Percentiles rank a stretch among this genome's conserved stretches.
These are phyloP conservation scores for Phaeotremella fagi DNA, from an alignment of 768 basidiomycete genomes.

Conservation along the genomic window DNA sequence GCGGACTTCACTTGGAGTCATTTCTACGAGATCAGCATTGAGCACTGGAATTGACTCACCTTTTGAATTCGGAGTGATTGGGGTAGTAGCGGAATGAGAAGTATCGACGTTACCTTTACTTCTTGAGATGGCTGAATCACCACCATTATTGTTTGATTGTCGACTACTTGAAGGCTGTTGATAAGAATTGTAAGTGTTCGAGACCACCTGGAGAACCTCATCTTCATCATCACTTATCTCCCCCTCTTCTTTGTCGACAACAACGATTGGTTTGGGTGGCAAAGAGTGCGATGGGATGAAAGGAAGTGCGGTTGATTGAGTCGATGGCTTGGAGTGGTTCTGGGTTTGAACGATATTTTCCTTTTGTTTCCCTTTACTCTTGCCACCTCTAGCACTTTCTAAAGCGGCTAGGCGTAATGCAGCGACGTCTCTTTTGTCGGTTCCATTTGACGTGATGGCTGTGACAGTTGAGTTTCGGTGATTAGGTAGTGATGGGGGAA, in stretches of 20 bases:
- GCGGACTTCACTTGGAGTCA: conserved; percentile 22
- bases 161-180: background rate
- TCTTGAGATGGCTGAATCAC: too few species aligned
- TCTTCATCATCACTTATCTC: conserved; percentile 37
- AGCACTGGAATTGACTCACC: conserved; percentile 3
- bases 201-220: background rate
- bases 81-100: background rate
- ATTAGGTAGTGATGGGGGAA: background rate
- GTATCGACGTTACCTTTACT: background rate
- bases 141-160: background rate
- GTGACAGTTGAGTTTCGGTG: background rate
- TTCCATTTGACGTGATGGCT: background rate
- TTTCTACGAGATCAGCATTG: conserved; percentile 7
- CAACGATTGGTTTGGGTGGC: background rate
- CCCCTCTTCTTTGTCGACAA: conserved; percentile 36
- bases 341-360: background rate
- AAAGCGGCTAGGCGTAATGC: conserved; percentile 3
- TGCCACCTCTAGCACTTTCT: background rate
- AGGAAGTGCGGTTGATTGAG: too few species aligned
- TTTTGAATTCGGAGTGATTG: conserved; percentile 4
- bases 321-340: background rate
- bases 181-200: background rate
- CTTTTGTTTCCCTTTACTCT: background rate
- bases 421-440: background rate
- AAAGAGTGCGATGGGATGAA: background rate